phyloP scores from a whole-genome alignment of 768 basidiomycete genomes.

The Psilocybe cubensis region DNA sequence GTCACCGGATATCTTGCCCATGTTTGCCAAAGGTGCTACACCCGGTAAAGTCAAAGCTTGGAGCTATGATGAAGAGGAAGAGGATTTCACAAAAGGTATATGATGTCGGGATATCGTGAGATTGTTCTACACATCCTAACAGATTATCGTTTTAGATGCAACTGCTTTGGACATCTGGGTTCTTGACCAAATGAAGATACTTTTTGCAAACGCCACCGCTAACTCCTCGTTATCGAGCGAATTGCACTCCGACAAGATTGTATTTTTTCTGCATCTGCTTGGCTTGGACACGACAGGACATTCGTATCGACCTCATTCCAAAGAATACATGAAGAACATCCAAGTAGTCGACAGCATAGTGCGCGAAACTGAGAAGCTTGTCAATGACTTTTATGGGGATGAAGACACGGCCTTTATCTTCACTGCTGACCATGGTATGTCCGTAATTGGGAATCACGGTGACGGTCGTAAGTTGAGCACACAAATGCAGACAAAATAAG shows the following conservation, averaged over 20 bases:
- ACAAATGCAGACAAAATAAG: not conserved
- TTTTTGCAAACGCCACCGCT: constrained; percentile 67
- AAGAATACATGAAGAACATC: constrained; percentile 89
- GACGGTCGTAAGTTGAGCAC: constrained; percentile 65
- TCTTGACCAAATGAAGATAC: constrained; percentile 60
- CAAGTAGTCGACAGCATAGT: constrained; percentile 79
- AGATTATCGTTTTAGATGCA: constrained; percentile 53
- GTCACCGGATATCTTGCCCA: constrained; percentile 86
- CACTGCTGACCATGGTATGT: constrained; percentile 93
- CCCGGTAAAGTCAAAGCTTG: constrained; percentile 74
- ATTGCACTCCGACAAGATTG: constrained; percentile 59
- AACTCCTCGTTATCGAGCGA: constrained; percentile 51
- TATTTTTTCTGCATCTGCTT: constrained; percentile 85
- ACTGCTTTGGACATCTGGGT: constrained; percentile 82
- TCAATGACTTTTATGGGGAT: constrained; percentile 68
- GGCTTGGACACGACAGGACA: constrained; percentile 90
- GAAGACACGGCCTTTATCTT: constrained; percentile 77
- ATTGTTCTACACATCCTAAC: not conserved
- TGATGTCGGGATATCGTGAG: not conserved
- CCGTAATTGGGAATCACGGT: constrained; percentile 85
- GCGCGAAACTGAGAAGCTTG: constrained; percentile 59
- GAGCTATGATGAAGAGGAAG: constrained; percentile 76
- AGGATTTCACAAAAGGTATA: constrained; percentile 86
- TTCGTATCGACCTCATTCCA: constrained; percentile 81
- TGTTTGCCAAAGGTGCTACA: constrained; percentile 79